A percentile compares a stretch with the other conserved stretches of the same genome.
Conservation (phyloP, 345 rosid genomes). For the Microcos paniculata region DNA sequence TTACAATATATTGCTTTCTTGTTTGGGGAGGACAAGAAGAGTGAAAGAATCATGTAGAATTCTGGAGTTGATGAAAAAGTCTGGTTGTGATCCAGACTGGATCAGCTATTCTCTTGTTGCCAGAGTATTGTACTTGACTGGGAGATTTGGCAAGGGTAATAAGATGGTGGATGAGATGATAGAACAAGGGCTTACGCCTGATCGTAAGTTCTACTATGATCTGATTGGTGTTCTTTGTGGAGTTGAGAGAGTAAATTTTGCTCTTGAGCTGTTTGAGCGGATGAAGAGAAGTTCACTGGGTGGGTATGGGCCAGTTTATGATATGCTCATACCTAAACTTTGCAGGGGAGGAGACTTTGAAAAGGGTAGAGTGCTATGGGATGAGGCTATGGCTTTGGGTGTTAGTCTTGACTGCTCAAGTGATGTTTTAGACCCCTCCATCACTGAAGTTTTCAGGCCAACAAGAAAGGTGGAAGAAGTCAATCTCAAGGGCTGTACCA, state of each 20-base stretch:
- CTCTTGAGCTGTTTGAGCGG: constrained; percentile 60
- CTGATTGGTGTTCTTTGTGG: constrained; percentile 82
- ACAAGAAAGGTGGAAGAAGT: constrained; percentile 45
- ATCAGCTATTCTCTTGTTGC: constrained; percentile 77
- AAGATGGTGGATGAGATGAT: constrained; percentile 75
- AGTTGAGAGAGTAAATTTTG: constrained; percentile 66
- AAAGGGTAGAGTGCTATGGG: constrained; percentile 76
- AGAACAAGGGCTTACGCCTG: constrained; percentile 50
- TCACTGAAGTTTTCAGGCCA: constrained; percentile 64
- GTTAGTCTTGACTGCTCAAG: constrained; percentile 41
- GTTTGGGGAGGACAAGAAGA: constrained; percentile 73
- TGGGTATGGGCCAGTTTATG: constrained; percentile 69
- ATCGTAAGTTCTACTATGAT: constrained; percentile 65
- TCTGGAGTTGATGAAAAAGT: constrained; percentile 67
- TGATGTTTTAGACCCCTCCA: constrained; percentile 52
- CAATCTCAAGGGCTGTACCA: constrained; percentile 28
- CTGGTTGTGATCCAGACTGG: constrained; percentile 63
- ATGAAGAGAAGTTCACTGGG: constrained; percentile 65
- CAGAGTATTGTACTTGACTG: constrained; percentile 67
- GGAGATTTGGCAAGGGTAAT: constrained; percentile 84
- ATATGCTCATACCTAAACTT: constrained; percentile 73
- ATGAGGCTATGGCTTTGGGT: constrained; percentile 55
- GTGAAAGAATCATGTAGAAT: constrained; percentile 68
- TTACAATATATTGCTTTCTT: constrained; percentile 76
- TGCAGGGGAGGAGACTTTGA: constrained; percentile 73